A percentile compares a stretch with the other conserved stretches of the same genome.
phyloP scores from a whole-genome alignment of 106 monocot genomes.

The Apostasia shenzhenica region DNA sequence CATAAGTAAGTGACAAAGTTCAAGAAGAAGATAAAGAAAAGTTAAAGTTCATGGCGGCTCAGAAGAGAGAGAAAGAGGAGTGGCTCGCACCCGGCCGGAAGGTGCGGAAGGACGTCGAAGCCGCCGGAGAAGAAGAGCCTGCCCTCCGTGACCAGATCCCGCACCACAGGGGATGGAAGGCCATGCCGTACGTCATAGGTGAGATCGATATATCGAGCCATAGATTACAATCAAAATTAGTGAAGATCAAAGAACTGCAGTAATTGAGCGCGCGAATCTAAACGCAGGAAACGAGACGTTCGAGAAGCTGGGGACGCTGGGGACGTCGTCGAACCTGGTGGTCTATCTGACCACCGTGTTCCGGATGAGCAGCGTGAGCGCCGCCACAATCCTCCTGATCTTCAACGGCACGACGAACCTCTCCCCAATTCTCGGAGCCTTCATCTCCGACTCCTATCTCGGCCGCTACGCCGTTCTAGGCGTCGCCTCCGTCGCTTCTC shows the following conservation, averaged over 20 bases:
- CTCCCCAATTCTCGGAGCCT: constrained; percentile 51
- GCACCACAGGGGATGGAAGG: constrained; percentile 1
- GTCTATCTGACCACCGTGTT: constrained; percentile 64
- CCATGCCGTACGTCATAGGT: constrained; percentile 4
- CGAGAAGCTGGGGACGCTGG: constrained; percentile 64
- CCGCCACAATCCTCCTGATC: constrained; percentile 32
- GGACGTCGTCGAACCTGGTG: constrained; percentile 42
- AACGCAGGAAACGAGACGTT: constrained; percentile 59
- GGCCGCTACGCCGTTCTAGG: constrained; percentile 53
- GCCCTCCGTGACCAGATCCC: too few species aligned
- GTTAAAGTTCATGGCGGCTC: too few species aligned
- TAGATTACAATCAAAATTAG: background rate
- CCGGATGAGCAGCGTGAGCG: constrained; percentile 44
- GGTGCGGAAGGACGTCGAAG: too few species aligned
- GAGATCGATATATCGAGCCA: background rate
- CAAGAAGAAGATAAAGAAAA: too few species aligned
- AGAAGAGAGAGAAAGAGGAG: too few species aligned
- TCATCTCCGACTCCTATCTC: constrained; percentile 51
- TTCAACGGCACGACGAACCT: constrained; percentile 59
- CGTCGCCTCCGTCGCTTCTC: constrained; percentile 34
- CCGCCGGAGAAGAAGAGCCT: too few species aligned
- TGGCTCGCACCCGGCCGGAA: too few species aligned
- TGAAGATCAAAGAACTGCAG: background rate
- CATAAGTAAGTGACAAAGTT: too few species aligned
- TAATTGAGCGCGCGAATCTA: background rate